Percentiles rank a stretch among this genome's conserved stretches.
Conservation (phyloP, 2,329 filamentous ascomycete genomes). For the Fusarium sp. region DNA sequence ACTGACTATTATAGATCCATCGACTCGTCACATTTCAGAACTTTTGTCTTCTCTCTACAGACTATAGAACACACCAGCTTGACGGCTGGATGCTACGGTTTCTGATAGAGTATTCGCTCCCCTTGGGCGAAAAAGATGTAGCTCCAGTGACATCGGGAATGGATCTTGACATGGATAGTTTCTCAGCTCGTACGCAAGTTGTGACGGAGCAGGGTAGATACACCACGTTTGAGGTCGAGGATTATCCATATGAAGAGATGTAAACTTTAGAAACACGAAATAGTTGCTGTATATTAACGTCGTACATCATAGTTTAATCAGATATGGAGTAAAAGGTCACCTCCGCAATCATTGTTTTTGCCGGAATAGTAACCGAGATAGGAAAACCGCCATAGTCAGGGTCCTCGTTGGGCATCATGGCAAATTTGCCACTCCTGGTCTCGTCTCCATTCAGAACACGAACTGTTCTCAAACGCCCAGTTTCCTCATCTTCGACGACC, state of each 20-base stretch:
- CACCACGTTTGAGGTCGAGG: not conserved
- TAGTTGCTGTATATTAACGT: not conserved
- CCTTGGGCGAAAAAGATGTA: slow-evolving; percentile 2
- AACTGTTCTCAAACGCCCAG: not conserved
- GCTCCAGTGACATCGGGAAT: slow-evolving; percentile 1
- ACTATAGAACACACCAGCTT: slow-evolving; percentile 26
- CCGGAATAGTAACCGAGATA: slow-evolving; percentile 66
- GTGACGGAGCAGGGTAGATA: slow-evolving; percentile 2
- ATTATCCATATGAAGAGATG: not conserved
- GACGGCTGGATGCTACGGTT: slow-evolving; percentile 44
- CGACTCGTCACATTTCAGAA: slow-evolving; percentile 39
- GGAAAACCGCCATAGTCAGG: slow-evolving; percentile 68
- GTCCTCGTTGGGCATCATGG: slow-evolving; percentile 56
- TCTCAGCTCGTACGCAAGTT: not conserved
- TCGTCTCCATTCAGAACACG: slow-evolving; percentile 33
- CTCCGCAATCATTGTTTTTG: slow-evolving; percentile 61
- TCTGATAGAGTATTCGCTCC: slow-evolving; percentile 33
- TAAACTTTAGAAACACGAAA: not conserved
- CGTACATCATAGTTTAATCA: not conserved
- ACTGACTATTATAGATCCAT: slow-evolving; percentile 24
- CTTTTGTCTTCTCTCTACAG: slow-evolving; percentile 26
- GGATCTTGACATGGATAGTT: slow-evolving; percentile 1
- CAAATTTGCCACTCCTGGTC: slow-evolving; percentile 13
- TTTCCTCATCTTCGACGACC: not conserved
- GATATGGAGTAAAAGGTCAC: slow-evolving; percentile 23